Evolutionary conservation across 1,284 basidiomycete genomes (phyloP).

Genomic region (Trametes pubescens): DNA sequence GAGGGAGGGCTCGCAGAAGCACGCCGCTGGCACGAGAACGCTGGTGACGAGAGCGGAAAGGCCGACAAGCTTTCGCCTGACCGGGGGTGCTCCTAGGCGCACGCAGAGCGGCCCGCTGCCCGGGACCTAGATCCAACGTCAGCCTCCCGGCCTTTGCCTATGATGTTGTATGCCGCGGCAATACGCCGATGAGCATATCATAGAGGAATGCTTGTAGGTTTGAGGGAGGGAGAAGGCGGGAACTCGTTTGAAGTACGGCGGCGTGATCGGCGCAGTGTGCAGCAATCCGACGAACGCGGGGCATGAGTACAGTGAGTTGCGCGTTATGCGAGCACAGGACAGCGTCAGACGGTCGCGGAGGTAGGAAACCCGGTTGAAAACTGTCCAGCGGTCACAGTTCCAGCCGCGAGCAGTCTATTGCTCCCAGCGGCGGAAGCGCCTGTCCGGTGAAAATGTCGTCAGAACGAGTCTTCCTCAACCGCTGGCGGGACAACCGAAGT

Average conservation of each 20-base stretch:
- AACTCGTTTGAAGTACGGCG: too few species aligned
- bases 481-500: background rate
- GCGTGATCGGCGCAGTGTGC: too few species aligned
- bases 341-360: background rate
- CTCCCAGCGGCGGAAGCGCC: background rate
- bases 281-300: too few species aligned
- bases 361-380: background rate
- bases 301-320: too few species aligned
- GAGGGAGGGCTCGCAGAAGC: background rate
- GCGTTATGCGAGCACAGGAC: too few species aligned
- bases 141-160: background rate
- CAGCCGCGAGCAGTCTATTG: background rate
- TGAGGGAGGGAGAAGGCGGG: too few species aligned
- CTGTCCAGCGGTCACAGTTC: background rate
- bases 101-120: background rate
- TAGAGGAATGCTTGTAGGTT: too few species aligned
- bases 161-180: too few species aligned
- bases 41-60: conserved; percentile 10
- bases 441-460: background rate
- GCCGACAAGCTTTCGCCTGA: conserved; percentile 17
- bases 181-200: too few species aligned
- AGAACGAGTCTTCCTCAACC: background rate
- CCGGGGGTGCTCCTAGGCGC: background rate
- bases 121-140: background rate
- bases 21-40: background rate